Percentiles rank a stretch among this genome's conserved stretches.
phyloP scores from a whole-genome alignment of 306 rosid genomes.

The Sicyos edulis region DNA sequence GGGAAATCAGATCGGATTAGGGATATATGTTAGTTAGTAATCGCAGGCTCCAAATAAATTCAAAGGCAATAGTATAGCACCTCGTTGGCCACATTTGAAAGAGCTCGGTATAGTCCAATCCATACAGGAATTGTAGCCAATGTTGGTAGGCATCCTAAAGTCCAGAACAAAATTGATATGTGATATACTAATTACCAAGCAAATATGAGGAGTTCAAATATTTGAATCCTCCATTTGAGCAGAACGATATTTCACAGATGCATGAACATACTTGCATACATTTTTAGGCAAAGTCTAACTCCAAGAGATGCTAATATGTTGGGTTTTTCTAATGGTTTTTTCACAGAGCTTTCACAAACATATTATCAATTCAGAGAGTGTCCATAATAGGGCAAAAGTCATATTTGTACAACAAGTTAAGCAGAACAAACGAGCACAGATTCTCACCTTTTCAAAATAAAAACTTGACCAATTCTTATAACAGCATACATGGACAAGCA shows the following conservation, averaged over 20 bases:
- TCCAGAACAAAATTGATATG: not conserved
- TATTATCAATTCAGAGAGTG: not conserved
- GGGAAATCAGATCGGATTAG: slow-evolving; percentile 25
- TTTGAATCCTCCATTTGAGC: not conserved
- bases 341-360: not conserved
- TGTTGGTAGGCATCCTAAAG: slow-evolving; percentile 77
- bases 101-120: slow-evolving; percentile 95
- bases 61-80: slow-evolving; percentile 30
- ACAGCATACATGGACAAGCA: slow-evolving; percentile 11
- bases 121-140: slow-evolving; percentile 92
- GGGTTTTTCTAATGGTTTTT: not conserved
- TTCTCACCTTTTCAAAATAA: not conserved
- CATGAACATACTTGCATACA: not conserved
- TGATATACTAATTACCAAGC: not conserved
- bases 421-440: not conserved
- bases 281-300: not conserved
- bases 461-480: too few species aligned
- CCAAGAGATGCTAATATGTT: not conserved
- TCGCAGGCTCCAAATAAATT: not conserved
- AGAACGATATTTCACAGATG: too few species aligned
- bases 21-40: not conserved
- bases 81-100: slow-evolving; percentile 95
- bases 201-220: not conserved
- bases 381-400: not conserved
- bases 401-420: not conserved